phyloP scores from a whole-genome alignment of 1,139 yeast species.

The Pneumocystis sp. region DNA sequence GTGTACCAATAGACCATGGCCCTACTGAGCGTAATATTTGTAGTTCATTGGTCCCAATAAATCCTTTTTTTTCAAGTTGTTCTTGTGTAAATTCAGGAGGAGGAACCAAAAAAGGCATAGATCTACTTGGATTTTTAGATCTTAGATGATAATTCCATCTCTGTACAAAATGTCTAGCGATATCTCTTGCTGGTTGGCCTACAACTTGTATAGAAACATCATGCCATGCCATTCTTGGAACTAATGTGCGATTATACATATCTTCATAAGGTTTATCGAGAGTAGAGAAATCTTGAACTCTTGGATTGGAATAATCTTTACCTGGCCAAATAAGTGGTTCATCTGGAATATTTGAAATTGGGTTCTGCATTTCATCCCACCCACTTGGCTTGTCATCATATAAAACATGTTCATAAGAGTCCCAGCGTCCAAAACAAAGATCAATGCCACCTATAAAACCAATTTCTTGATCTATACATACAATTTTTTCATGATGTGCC shows the following conservation, averaged over 20 bases:
- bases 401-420: constrained; percentile 87
- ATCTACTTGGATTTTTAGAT: constrained; percentile 86
- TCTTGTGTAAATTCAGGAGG: constrained; percentile 73
- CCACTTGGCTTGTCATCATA: constrained; percentile 49
- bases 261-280: constrained; percentile 80
- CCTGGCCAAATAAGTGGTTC: constrained; percentile 69
- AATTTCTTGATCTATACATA: constrained; percentile 72
- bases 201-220: constrained; percentile 93
- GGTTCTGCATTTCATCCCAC: constrained; percentile 21
- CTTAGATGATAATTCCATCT: constrained; percentile 91
- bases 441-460: constrained; percentile 95
- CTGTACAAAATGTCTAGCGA: constrained; percentile 88
- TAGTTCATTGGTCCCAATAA: constrained; percentile 80
- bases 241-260: constrained; percentile 67
- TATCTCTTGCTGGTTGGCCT: constrained; percentile 91
- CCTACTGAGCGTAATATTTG: constrained; percentile 83
- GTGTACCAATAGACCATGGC: constrained; percentile 76
- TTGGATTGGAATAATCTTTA: constrained; percentile 91
- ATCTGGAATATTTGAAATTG: constrained; percentile 13
- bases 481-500: constrained; percentile 97
- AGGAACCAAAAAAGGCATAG: constrained; percentile 82
- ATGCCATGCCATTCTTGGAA: constrained; percentile 99
- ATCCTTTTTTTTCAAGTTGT: constrained; percentile 47
- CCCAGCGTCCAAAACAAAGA: constrained; percentile 87
- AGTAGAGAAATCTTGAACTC: constrained; percentile 71